These are phyloP conservation scores for Oropetium thomaeum DNA, from an alignment of 176 grass and related monocot genomes.

Conservation along the genomic window DNA sequence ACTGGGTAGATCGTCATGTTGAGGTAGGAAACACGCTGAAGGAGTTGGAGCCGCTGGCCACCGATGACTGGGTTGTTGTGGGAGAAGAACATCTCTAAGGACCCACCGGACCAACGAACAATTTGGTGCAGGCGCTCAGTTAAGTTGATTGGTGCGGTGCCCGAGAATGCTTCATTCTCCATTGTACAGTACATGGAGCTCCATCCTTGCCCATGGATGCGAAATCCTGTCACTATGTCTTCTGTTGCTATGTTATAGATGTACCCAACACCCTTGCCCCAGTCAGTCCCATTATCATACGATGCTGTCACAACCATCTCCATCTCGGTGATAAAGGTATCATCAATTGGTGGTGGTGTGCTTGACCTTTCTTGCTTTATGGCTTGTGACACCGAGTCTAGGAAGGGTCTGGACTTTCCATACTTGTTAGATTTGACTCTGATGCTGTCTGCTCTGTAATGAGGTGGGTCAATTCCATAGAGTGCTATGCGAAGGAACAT, in stretches of 20 bases:
- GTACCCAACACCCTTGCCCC: conserved; percentile 25
- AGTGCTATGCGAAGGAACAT: conserved; percentile 34
- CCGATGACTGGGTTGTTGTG: conserved; percentile 27
- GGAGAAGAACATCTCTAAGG: conserved; percentile 43
- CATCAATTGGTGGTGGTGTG: background rate
- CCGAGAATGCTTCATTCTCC: conserved; percentile 17
- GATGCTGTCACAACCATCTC: background rate
- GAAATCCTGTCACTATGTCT: conserved; percentile 30
- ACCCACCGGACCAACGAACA: conserved; percentile 40
- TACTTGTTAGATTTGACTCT: background rate
- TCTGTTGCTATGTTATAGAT: conserved; percentile 35
- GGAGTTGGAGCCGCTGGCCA: background rate
- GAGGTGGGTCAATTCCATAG: conserved; percentile 29
- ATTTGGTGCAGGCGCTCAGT: conserved; percentile 31
- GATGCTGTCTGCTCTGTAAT: background rate
- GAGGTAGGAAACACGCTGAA: conserved; percentile 34
- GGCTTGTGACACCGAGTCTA: background rate
- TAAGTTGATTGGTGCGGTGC: conserved; percentile 31
- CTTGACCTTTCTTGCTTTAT: background rate
- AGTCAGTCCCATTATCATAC: background rate
- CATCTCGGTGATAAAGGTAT: background rate
- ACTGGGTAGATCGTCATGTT: conserved; percentile 35
- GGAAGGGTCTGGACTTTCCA: background rate
- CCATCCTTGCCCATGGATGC: conserved; percentile 35
- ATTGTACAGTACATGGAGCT: conserved; percentile 26